Evolutionary conservation across 345 rosid species (phyloP), one percentile per base, ranked within the genome.

Genomic region (Salix purpurea): DNA sequence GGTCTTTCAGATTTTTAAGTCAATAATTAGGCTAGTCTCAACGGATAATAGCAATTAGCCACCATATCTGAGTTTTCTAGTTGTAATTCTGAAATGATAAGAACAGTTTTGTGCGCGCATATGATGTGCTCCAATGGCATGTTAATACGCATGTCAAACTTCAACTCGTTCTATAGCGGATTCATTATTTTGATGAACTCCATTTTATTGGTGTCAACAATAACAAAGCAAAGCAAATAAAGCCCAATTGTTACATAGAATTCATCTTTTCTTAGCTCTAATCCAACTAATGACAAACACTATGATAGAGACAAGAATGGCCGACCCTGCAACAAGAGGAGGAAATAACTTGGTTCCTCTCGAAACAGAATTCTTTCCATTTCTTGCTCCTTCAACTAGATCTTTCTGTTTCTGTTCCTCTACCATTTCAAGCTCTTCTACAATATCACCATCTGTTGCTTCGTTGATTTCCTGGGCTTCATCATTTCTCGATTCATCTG

Each of bases 321-420:
- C 77, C 48, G 93, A 92, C 62, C 93, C 94, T 65, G 93, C 92
- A 4, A 87, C 42, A 48, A 72, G 42, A 74, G 88, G 87, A 70
- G 48, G 65, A 48, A 79, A 61, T 21, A 84, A 69, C 81, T 82
- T 85, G 18, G 28, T 36, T 69, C 71, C 68, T 77, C 42, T 83
- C 0, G 52, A 8, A 65, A 2, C 72, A 71, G 37, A 30, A 18
- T 80, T 70, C 40, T 65, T 67, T n/a, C 1, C 42, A 67, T 32
- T 54, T 13, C 62, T 21, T 44, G 26, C 32, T 9, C 26, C 76
- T 81, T 82, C 76, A 46, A 6, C 56, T 23, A 16, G 56, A 26
- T 76, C 75, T 71, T 71, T 77, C 74, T 78, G 77, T 69, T 65
- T 78, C 65, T 72, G 77, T 50, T 23, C 30, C 69, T 74, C 72